Evolutionary conservation across 495 filamentous ascomycete genomes (phyloP).

Genomic region (Aspergillus nanangensis): DNA sequence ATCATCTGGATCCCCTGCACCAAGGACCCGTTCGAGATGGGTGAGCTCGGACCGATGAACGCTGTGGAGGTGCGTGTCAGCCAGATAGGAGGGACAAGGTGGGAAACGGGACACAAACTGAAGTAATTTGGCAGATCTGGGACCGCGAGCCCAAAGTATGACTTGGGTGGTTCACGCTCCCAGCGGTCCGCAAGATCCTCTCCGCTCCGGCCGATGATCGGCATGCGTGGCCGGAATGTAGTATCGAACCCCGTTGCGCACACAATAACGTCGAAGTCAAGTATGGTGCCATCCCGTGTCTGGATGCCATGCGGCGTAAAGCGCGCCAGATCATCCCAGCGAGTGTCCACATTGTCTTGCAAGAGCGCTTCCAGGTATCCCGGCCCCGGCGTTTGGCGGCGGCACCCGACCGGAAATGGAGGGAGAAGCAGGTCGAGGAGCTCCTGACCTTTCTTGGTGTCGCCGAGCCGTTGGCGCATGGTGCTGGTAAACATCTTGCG

Average conservation of each 20-base stretch:
- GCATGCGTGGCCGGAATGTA: not conserved
- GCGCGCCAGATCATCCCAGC: not conserved
- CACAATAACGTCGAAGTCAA: slow-evolving; percentile 1
- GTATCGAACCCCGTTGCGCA: slow-evolving; percentile 3
- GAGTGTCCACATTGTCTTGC: slow-evolving; percentile 1
- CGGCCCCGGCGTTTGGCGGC: slow-evolving; percentile 2
- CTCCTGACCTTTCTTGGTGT: slow-evolving; percentile 4
- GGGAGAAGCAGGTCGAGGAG: not conserved
- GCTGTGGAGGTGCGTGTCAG: not conserved
- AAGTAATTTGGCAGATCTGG: slow-evolving; percentile 5
- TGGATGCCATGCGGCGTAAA: not conserved
- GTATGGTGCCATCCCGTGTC: not conserved
- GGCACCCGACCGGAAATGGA: slow-evolving; percentile 2
- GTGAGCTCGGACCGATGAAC: slow-evolving; percentile 1
- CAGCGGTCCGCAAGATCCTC: not conserved
- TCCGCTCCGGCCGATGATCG: not conserved
- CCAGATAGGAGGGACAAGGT: too few species aligned
- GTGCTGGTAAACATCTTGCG: slow-evolving; percentile 4
- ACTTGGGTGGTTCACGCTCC: slow-evolving; percentile 1
- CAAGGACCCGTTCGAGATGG: slow-evolving; percentile 12
- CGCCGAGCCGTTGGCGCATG: slow-evolving; percentile 7
- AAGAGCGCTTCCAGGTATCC: not conserved
- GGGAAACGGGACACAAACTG: not conserved
- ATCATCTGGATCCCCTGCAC: slow-evolving; percentile 29
- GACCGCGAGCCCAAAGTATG: not conserved